Evolutionary conservation across 371 early-diverging fungal genomes (phyloP).

Genomic region (Mycotypha africana): DNA sequence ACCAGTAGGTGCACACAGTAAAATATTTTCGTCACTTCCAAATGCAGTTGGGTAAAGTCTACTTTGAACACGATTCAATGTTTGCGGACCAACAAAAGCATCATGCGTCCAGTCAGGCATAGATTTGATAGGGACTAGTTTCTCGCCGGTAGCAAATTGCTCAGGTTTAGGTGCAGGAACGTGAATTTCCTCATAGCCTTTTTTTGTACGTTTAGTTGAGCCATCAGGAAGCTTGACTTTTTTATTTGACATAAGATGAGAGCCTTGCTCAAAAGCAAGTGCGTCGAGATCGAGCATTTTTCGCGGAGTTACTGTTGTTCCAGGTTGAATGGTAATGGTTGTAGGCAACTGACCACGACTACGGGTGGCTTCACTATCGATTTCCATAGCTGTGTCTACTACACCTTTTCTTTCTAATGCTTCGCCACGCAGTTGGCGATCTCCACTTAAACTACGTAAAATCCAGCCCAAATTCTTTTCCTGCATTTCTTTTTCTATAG

Average conservation of each 20-base stretch:
- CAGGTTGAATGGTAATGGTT: conserved; percentile 40
- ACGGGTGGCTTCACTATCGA: conserved; percentile 28
- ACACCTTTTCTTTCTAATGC: conserved; percentile 69
- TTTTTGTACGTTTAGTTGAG: conserved; percentile 86
- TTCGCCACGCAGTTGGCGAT: conserved; percentile 64
- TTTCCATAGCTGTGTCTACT: conserved; percentile 54
- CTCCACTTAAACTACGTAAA: conserved; percentile 61
- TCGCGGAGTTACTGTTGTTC: conserved; percentile 52
- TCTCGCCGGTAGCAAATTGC: conserved; percentile 64
- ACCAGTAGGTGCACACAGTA: conserved; percentile 99
- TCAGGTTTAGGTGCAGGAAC: conserved; percentile 87
- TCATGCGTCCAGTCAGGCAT: conserved; percentile 88
- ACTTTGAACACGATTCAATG: conserved; percentile 93
- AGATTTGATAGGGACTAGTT: conserved; percentile 60
- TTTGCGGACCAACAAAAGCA: conserved; percentile 69
- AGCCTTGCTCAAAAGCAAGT: conserved; percentile 86
- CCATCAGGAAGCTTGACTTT: conserved; percentile 92
- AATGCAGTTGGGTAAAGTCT: conserved; percentile 86
- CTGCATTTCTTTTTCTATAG: conserved; percentile 67
- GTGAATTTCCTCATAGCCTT: conserved; percentile 96
- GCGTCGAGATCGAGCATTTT: conserved; percentile 75
- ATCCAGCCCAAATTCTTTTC: conserved; percentile 66
- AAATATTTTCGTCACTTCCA: conserved; percentile 86
- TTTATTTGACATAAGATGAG: conserved; percentile 96
- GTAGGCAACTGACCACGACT: conserved; percentile 41